Percentiles rank a stretch among this genome's conserved stretches.
phyloP scores from a whole-genome alignment of 176 grass and related monocot species.

The Juncus effusus region DNA sequence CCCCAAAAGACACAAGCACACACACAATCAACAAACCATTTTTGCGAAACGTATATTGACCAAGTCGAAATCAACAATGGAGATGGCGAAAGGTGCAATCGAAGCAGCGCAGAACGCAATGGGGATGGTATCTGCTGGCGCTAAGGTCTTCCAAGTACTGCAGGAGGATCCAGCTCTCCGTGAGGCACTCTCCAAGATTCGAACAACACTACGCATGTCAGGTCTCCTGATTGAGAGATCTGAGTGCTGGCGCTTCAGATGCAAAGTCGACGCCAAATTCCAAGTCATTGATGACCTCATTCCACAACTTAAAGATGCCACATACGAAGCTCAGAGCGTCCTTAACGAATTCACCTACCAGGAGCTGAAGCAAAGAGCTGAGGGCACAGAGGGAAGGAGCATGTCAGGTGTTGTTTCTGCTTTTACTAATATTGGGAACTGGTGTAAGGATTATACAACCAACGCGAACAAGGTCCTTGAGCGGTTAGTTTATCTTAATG shows the following conservation, averaged over 20 bases:
- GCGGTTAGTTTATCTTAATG: background rate
- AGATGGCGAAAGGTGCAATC: no score
- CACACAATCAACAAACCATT: no score
- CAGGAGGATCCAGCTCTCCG: background rate
- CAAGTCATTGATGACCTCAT: conserved; percentile 1
- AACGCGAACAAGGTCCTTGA: background rate
- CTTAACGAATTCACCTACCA: conserved; percentile 1
- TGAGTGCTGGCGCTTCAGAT: conserved; percentile 5
- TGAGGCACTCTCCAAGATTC: background rate
- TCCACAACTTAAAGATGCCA: conserved; percentile 2
- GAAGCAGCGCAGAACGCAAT: no score
- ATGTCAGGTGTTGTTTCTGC: no score
- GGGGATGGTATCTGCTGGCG: no score
- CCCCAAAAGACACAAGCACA: no score
- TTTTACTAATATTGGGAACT: background rate
- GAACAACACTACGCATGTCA: background rate
- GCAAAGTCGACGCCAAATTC: background rate
- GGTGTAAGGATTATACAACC: background rate
- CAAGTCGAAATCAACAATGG: no score
- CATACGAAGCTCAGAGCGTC: background rate
- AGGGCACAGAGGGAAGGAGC: background rate
- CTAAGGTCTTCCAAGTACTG: background rate
- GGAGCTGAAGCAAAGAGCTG: background rate
- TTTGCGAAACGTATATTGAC: no score
- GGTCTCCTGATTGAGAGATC: conserved; percentile 6